phyloP scores from a whole-genome alignment of 78 protist species.

The Thecamonas trahens region DNA sequence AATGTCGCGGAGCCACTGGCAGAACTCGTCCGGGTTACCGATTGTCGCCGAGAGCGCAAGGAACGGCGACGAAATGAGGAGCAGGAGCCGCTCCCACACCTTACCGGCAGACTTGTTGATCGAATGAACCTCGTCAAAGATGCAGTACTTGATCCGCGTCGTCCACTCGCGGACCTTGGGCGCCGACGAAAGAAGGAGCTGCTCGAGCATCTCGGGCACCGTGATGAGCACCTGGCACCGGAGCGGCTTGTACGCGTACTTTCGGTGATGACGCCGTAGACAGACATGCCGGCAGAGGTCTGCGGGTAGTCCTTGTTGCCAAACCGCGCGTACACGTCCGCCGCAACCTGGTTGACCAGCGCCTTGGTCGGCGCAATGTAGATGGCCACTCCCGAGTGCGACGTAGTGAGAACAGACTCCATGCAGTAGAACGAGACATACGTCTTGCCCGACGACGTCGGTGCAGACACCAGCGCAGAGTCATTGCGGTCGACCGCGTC shows the following conservation, averaged over 20 bases:
- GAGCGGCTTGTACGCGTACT: not conserved
- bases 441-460: constrained; percentile 86
- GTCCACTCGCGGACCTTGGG: constrained; percentile 22
- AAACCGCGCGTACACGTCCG: constrained; percentile 30
- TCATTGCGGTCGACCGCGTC: constrained; percentile 59
- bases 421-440: constrained; percentile 70
- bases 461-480: constrained; percentile 65
- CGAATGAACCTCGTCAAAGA: constrained; percentile 85
- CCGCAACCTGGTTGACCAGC: constrained; percentile 65
- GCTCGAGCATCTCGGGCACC: constrained; percentile 33
- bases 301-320: not conserved
- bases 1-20: constrained; percentile 33
- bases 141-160: constrained; percentile 46
- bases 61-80: constrained; percentile 53
- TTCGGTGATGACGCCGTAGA: not conserved
- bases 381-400: constrained; percentile 50
- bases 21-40: constrained; percentile 57
- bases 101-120: constrained; percentile 41
- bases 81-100: constrained; percentile 67
- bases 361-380: constrained; percentile 83
- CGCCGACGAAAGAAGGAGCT: constrained; percentile 6
- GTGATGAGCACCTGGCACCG: constrained; percentile 36
- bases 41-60: constrained; percentile 88
- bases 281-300: not conserved
- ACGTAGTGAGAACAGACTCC: constrained; percentile 33